phyloP scores from a whole-genome alignment of 169 alveolate species.

The Plasmodium knowlesi region DNA sequence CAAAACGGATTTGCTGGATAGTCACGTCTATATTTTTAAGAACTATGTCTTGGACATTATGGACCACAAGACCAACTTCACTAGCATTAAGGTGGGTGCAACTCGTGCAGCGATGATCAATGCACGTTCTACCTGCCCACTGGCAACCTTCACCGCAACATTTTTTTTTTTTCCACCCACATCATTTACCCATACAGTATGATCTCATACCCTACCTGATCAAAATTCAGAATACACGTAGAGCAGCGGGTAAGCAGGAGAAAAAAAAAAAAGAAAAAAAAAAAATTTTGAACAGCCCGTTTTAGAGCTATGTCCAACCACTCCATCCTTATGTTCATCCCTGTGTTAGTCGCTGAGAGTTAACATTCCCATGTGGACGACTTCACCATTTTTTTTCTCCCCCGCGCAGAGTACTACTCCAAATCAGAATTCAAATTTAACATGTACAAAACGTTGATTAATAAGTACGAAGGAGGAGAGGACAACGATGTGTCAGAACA shows the following conservation, averaged over 20 bases:
- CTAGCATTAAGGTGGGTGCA: conserved; percentile 35
- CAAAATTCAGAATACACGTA: conserved; percentile 43
- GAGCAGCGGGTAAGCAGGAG: conserved; percentile 17
- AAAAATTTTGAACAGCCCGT: neutral
- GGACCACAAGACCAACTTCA: conserved; percentile 24
- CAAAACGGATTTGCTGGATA: conserved; percentile 49
- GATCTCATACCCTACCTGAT: conserved; percentile 64
- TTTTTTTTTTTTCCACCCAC: neutral
- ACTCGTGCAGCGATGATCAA: neutral
- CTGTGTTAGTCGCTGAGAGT: neutral
- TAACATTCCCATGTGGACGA: neutral
- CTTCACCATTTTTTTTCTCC: too few species aligned
- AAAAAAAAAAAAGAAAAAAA: neutral
- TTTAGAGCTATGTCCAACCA: too few species aligned
- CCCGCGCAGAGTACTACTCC: conserved; percentile 8
- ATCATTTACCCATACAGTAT: neutral
- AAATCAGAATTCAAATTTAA: conserved; percentile 36
- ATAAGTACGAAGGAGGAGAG: conserved; percentile 23
- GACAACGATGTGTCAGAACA: neutral
- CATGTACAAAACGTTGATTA: conserved; percentile 46
- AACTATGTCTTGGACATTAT: conserved; percentile 46
- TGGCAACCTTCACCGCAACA: neutral
- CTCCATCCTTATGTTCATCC: too few species aligned
- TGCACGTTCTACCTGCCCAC: neutral
- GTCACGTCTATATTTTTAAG: conserved; percentile 67